Base-by-base conservation (phyloP, 169 alveolate genomes). In the Eimeria sp. region DNA sequence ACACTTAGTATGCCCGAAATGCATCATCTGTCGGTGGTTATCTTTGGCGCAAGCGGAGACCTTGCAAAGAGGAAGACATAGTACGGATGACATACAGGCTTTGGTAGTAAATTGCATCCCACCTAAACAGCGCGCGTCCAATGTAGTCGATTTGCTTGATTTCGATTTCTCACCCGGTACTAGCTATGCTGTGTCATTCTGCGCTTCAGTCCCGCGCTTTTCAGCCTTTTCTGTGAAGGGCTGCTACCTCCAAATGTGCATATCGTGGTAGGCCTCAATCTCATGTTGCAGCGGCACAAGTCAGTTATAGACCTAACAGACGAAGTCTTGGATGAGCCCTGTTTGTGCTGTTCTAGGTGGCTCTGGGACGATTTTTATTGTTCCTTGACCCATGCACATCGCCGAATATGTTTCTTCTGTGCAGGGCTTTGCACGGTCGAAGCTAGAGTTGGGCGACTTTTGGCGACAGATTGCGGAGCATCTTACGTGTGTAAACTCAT, bases 21-120 rank as follows among this genome's bases (percentile, higher is more conserved):
- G 97, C 93, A 89, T 78, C 80, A 70, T 80, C 95, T 97, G 27
- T 95, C 97, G 6, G 86, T 96, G 51, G 88, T 97, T 45, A 65
- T 97, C 72, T 95, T 97, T 82, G 98, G 98, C 30, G 97, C 97
- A n/a, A 95, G 97, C 67, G 98, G 98, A 20, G 97, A 97, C 95
- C 96, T 97, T 30, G 98, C 98, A 4, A 95, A 95, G 91, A 97
- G 94, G 82, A 97, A 97, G 95, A 96, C 97, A 20, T 97, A 73
- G 97, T 95, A 72, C 86, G 95, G 25, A 40, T 58, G 51, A 57
- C 92, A 16, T 57, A 57, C 30, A 65, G 58, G 76, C 47, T 22
- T 20, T 76, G 58, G 30, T 40, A 49, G 51, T 34, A 30, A 27
- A 14, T 14, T 76, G 67, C 89, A 27, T 25, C 25, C 70, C n/a